These are phyloP conservation scores for Wickerhamomyces silvicola DNA, from an alignment of 805 yeast species.

Conservation along the genomic window DNA sequence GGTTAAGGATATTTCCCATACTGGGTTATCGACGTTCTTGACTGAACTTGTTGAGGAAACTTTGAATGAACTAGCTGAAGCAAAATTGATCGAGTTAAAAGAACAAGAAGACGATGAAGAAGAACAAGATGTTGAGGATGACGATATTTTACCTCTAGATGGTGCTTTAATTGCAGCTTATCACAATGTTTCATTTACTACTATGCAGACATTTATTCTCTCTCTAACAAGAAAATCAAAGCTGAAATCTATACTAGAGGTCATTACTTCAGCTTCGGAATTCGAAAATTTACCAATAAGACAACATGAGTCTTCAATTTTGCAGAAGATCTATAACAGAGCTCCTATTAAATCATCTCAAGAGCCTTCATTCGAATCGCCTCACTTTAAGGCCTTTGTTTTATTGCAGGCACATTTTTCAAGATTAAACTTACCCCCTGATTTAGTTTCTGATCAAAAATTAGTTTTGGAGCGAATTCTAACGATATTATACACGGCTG, in stretches of 20 bases:
- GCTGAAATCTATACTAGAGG: slow-evolving; percentile 55
- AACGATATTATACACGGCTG: slow-evolving; percentile 54
- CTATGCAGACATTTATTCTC: slow-evolving; percentile 55
- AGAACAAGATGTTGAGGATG: slow-evolving; percentile 25
- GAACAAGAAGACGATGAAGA: slow-evolving; percentile 30
- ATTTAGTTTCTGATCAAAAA: slow-evolving; percentile 51
- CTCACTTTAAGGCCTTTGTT: slow-evolving; percentile 64
- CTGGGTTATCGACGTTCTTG: slow-evolving; percentile 72
- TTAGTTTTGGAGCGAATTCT: slow-evolving; percentile 43
- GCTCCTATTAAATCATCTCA: slow-evolving; percentile 55
- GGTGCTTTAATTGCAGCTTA: slow-evolving; percentile 73
- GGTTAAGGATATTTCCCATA: slow-evolving; percentile 52
- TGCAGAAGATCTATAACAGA: slow-evolving; percentile 46
- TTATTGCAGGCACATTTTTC: slow-evolving; percentile 79
- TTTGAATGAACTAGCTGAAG: slow-evolving; percentile 53
- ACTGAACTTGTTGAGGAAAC: slow-evolving; percentile 78
- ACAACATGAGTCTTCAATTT: slow-evolving; percentile 44
- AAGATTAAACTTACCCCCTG: slow-evolving; percentile 55
- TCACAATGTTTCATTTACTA: slow-evolving; percentile 55
- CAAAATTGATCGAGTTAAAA: slow-evolving; percentile 56
- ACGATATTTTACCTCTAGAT: slow-evolving; percentile 49
- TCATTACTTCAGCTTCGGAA: slow-evolving; percentile 63
- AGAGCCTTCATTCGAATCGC: slow-evolving; percentile 32
- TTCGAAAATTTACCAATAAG: slow-evolving; percentile 64
- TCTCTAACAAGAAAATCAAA: slow-evolving; percentile 50